Percentiles rank a stretch among this genome's conserved stretches.
These are phyloP conservation scores for Fonsecaea pugnacius DNA, from an alignment of 2,329 filamentous ascomycete species.

Conservation along the genomic window DNA sequence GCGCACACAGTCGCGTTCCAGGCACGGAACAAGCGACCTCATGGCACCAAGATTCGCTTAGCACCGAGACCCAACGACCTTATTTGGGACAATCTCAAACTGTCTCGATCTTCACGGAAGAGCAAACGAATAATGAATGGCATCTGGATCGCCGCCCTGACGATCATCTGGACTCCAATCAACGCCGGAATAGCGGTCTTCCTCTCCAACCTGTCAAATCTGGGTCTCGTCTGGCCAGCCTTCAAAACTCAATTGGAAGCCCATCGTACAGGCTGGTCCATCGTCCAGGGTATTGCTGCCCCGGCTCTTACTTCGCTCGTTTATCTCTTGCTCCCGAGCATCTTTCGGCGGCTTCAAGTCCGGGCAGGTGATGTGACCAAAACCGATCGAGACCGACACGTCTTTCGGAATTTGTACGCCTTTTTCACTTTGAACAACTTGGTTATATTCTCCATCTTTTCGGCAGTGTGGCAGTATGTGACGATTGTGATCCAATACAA, in stretches of 20 bases:
- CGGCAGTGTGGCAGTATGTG: constrained; percentile 76
- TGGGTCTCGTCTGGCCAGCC: constrained; percentile 76
- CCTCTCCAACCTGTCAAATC: constrained; percentile 79
- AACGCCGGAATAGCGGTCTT: constrained; percentile 96
- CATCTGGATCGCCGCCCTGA: constrained; percentile 80
- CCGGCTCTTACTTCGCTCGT: constrained; percentile 85
- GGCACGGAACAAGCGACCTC: constrained; percentile 77
- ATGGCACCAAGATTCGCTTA: constrained; percentile 75
- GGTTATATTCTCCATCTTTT: constrained; percentile 90
- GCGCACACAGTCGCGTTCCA: constrained; percentile 86
- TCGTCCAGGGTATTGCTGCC: constrained; percentile 88
- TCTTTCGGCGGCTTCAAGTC: constrained; percentile 85
- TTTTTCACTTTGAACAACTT: constrained; percentile 99
- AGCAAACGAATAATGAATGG: constrained; percentile 79
- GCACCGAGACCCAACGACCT: constrained; percentile 88
- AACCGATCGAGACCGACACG: constrained; percentile 87
- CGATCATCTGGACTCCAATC: constrained; percentile 82
- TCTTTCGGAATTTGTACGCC: constrained; percentile 84
- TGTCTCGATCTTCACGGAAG: constrained; percentile 69
- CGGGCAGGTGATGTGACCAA: constrained; percentile 88
- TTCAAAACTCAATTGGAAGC: constrained; percentile 69
- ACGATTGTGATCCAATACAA: constrained; percentile 66
- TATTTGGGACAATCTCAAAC: constrained; percentile 90
- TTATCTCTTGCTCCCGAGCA: constrained; percentile 84
- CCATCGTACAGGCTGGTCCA: constrained; percentile 74